Conservation (phyloP, 1,284 basidiomycete genomes). For the Farysia itapuensis region DNA sequence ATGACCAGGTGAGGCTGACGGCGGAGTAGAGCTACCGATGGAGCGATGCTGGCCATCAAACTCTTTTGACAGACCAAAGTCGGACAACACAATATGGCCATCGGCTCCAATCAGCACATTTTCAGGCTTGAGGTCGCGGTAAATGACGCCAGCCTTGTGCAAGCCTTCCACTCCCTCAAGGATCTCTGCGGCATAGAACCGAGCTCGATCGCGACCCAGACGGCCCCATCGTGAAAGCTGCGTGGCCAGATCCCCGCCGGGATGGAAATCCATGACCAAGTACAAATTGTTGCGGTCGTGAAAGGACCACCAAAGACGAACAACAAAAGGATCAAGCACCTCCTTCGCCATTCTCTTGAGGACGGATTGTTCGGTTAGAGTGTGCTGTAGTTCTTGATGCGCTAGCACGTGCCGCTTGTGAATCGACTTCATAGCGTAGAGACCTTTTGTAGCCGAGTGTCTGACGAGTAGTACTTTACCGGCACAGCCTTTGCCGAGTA, state of each 20-base stretch:
- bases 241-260: slow-evolving; percentile 93
- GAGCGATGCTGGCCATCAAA: slow-evolving; percentile 73
- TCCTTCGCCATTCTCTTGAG: slow-evolving; percentile 72
- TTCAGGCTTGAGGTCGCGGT: slow-evolving; percentile 98
- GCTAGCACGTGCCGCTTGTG: slow-evolving; percentile 59
- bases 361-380: slow-evolving; percentile 58
- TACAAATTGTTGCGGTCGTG: slow-evolving; percentile 58
- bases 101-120: slow-evolving; percentile 98
- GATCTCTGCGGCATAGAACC: slow-evolving; percentile 98
- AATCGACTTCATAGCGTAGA: slow-evolving; percentile 59
- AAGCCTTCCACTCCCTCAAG: slow-evolving; percentile 96
- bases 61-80: slow-evolving; percentile 91
- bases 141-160: slow-evolving; percentile 98
- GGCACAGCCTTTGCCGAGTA: slow-evolving; percentile 60
- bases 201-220: slow-evolving; percentile 86
- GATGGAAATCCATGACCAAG: slow-evolving; percentile 73
- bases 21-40: slow-evolving; percentile 74
- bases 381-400: slow-evolving; percentile 58
- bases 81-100: slow-evolving; percentile 98
- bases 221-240: slow-evolving; percentile 82
- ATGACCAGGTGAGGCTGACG: slow-evolving; percentile 65
- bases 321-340: slow-evolving; percentile 56
- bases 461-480: slow-evolving; percentile 58
- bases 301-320: slow-evolving; percentile 60
- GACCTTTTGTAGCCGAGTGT: slow-evolving; percentile 40